These are phyloP conservation scores for Peribolospora baueri DNA, from an alignment of 768 basidiomycete genomes.

Conservation along the genomic window DNA sequence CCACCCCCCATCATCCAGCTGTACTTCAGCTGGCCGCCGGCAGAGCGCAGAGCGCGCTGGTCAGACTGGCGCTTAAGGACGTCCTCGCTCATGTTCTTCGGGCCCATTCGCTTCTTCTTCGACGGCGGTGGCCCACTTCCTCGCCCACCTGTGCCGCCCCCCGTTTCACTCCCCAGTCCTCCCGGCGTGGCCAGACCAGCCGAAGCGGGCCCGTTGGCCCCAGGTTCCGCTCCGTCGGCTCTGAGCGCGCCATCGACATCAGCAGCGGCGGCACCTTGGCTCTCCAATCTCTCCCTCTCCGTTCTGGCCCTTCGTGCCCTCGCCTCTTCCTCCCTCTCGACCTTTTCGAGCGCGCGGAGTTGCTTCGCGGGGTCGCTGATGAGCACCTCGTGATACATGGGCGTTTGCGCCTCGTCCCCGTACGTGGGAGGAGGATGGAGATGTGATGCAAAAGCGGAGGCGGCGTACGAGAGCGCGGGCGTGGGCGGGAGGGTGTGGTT, in stretches of 20 bases:
- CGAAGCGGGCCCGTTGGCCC: neutral
- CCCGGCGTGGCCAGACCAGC: neutral
- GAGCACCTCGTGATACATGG: slow-evolving; percentile 63
- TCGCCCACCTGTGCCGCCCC: neutral
- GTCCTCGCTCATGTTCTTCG: slow-evolving; percentile 74
- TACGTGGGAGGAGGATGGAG: too few species aligned
- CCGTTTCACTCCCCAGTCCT: neutral
- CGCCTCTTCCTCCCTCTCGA: slow-evolving; percentile 64
- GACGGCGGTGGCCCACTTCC: neutral
- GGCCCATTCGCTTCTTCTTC: slow-evolving; percentile 25
- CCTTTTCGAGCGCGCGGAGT: slow-evolving; percentile 44
- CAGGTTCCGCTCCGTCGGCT: slow-evolving; percentile 15
- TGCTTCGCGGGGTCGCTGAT: slow-evolving; percentile 60
- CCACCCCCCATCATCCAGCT: slow-evolving; percentile 61
- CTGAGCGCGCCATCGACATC: slow-evolving; percentile 16
- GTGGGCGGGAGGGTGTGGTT: too few species aligned
- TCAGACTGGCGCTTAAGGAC: slow-evolving; percentile 79
- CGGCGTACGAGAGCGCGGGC: too few species aligned
- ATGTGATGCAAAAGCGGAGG: too few species aligned
- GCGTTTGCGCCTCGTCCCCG: slow-evolving; percentile 18
- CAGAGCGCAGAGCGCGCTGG: slow-evolving; percentile 64
- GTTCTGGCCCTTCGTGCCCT: slow-evolving; percentile 49
- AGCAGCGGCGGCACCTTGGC: slow-evolving; percentile 16
- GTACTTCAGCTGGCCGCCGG: slow-evolving; percentile 49
- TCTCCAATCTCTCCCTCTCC: slow-evolving; percentile 36